These are phyloP conservation scores for Eucalyptus decipiens DNA, from an alignment of 345 rosid genomes.

Conservation along the genomic window DNA sequence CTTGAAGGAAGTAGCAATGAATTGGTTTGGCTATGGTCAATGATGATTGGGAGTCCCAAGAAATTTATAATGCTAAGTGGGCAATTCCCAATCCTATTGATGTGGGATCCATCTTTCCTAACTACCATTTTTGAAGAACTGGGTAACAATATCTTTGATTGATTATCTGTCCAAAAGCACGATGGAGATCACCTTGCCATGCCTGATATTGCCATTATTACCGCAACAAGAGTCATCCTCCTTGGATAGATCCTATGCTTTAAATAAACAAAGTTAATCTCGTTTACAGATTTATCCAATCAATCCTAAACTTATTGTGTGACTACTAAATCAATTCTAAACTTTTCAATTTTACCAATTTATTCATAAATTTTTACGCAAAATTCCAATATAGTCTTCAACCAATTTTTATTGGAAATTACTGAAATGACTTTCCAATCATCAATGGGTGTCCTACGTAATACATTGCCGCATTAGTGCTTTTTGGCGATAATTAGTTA, in stretches of 20 bases:
- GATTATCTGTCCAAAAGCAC: not conserved
- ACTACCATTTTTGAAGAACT: not conserved
- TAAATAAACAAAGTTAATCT: not conserved
- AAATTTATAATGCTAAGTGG: not conserved
- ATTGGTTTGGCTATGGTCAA: not conserved
- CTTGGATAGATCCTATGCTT: not conserved
- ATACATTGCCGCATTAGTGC: not conserved
- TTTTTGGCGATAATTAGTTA: fast-evolving
- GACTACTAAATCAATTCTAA: fast-evolving
- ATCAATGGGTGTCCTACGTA: not conserved
- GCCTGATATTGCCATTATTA: not conserved
- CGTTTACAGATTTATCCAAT: not conserved
- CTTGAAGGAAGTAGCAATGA: not conserved
- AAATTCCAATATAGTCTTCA: not conserved
- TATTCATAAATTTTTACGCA: fast-evolving
- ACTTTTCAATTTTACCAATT: not conserved
- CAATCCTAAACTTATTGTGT: fast-evolving
- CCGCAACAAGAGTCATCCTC: not conserved
- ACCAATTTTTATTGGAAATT: not conserved
- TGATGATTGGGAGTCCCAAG: not conserved
- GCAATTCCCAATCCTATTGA: not conserved
- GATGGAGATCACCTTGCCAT: not conserved
- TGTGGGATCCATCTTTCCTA: not conserved
- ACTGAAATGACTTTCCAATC: fast-evolving
- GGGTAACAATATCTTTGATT: not conserved